These are phyloP conservation scores for Monosporascus ibericus DNA, from an alignment of 2,329 filamentous ascomycete species.

Conservation along the genomic window DNA sequence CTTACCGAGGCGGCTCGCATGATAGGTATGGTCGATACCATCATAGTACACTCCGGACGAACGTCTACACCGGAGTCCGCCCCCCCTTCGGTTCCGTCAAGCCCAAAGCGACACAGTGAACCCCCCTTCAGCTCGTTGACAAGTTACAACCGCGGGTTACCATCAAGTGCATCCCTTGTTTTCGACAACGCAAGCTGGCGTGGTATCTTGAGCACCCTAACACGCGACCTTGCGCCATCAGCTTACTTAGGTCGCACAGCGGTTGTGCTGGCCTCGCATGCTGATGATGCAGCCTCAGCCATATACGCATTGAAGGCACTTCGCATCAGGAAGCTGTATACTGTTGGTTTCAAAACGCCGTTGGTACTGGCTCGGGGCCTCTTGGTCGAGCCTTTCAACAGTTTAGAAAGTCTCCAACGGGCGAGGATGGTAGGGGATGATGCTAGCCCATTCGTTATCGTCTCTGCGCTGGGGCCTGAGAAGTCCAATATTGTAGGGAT, in stretches of 20 bases:
- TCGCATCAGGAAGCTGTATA: slow-evolving; percentile 73
- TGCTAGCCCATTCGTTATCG: slow-evolving; percentile 69
- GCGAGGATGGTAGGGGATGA: slow-evolving; percentile 43
- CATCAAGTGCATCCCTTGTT: slow-evolving; percentile 52
- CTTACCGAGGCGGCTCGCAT: slow-evolving; percentile 71
- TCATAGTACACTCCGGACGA: slow-evolving; percentile 55
- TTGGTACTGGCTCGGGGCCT: slow-evolving; percentile 57
- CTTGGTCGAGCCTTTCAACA: slow-evolving; percentile 73
- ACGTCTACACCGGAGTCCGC: slow-evolving; percentile 37
- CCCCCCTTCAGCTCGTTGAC: slow-evolving; percentile 6
- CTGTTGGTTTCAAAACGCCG: slow-evolving; percentile 70
- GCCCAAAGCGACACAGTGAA: slow-evolving; percentile 34
- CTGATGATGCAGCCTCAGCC: slow-evolving; percentile 70
- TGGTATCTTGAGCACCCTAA: slow-evolving; percentile 75
- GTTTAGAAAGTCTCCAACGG: slow-evolving; percentile 56
- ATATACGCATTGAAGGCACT: slow-evolving; percentile 75
- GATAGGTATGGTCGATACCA: slow-evolving; percentile 78
- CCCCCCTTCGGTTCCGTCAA: slow-evolving; percentile 42
- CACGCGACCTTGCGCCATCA: slow-evolving; percentile 73
- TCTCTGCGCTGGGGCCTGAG: slow-evolving; percentile 71
- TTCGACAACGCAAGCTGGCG: slow-evolving; percentile 84
- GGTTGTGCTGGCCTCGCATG: slow-evolving; percentile 65
- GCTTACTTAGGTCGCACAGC: slow-evolving; percentile 72
- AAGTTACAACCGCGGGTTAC: slow-evolving; percentile 25
- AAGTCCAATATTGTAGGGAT: slow-evolving; percentile 76